phyloP scores from a whole-genome alignment of 768 basidiomycete genomes.

The Leccinum broughii region DNA sequence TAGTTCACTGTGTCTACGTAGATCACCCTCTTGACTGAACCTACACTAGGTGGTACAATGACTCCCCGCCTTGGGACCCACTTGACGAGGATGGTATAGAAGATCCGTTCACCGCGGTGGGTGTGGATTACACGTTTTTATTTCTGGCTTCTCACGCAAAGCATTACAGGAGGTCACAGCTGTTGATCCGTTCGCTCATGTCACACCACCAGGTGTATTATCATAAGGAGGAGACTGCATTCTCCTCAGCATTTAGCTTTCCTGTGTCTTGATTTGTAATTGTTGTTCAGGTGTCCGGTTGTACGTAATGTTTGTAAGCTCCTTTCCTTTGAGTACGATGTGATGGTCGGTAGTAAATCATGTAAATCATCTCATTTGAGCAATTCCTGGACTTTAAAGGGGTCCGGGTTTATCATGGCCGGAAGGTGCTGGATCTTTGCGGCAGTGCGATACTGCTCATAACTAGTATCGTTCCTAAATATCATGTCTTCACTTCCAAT shows the following conservation, averaged over 20 bases:
- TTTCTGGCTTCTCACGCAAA: background rate
- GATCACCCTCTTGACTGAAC: slow-evolving; percentile 1
- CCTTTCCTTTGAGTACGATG: background rate
- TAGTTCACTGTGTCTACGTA: background rate
- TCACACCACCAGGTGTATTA: background rate
- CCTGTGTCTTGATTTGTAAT: background rate
- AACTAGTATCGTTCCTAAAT: too few species aligned
- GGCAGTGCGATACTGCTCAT: too few species aligned
- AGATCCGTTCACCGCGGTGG: slow-evolving; percentile 20
- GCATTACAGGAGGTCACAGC: slow-evolving; percentile 2
- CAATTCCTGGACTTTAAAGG: too few species aligned
- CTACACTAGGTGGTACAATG: slow-evolving; percentile 21
- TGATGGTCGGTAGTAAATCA: background rate
- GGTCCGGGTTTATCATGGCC: too few species aligned
- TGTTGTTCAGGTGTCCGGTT: background rate
- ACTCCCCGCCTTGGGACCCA: slow-evolving; percentile 27
- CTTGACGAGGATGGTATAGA: slow-evolving; percentile 30
- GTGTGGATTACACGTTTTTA: background rate
- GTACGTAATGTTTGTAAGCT: background rate
- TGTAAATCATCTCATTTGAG: background rate
- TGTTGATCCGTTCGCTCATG: slow-evolving; percentile 18
- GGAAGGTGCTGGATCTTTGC: too few species aligned
- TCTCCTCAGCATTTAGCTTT: background rate
- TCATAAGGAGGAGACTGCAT: background rate
- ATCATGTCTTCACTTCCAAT: too few species aligned